These are phyloP conservation scores for Phellinidium pouzarii DNA, from an alignment of 1,284 basidiomycete species.

Conservation along the genomic window DNA sequence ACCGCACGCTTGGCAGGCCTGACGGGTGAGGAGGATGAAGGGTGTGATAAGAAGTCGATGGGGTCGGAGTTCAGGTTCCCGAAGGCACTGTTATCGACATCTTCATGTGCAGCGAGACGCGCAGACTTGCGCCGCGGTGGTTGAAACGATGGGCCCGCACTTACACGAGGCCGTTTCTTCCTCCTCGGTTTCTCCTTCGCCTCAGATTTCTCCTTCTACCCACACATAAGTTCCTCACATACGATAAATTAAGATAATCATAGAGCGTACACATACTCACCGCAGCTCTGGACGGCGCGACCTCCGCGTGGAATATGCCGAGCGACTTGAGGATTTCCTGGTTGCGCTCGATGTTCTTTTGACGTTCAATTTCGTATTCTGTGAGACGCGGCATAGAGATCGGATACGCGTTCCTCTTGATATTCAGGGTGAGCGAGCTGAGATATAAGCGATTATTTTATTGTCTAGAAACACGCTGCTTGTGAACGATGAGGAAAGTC, in stretches of 20 bases:
- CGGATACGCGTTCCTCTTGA: background rate
- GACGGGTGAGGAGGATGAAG: background rate
- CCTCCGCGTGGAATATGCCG: constrained; percentile 13
- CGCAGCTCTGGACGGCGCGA: constrained; percentile 8
- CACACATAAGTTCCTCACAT: background rate
- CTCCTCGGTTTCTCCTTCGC: background rate
- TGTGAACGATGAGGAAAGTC: background rate
- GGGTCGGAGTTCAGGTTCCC: constrained; percentile 15
- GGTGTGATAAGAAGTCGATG: constrained; percentile 16
- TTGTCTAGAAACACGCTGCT: background rate
- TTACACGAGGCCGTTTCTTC: constrained; percentile 19
- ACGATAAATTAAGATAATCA: background rate
- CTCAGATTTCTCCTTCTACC: background rate
- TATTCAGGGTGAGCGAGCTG: background rate
- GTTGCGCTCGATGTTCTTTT: constrained; percentile 32
- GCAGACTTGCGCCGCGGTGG: constrained; percentile 20
- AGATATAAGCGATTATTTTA: too few relatives aligned
- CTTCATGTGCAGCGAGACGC: constrained; percentile 6
- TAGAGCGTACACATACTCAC: background rate
- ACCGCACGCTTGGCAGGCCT: background rate
- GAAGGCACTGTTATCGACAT: background rate
- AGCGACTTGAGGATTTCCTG: constrained; percentile 23
- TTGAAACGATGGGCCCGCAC: constrained; percentile 23
- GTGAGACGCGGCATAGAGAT: constrained; percentile 17
- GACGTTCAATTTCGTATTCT: constrained; percentile 28